Evolutionary conservation across 2,329 filamentous ascomycete species (phyloP), one percentile per base, ranked within the genome.

Genomic region (Colletotrichum chrysophilum): DNA sequence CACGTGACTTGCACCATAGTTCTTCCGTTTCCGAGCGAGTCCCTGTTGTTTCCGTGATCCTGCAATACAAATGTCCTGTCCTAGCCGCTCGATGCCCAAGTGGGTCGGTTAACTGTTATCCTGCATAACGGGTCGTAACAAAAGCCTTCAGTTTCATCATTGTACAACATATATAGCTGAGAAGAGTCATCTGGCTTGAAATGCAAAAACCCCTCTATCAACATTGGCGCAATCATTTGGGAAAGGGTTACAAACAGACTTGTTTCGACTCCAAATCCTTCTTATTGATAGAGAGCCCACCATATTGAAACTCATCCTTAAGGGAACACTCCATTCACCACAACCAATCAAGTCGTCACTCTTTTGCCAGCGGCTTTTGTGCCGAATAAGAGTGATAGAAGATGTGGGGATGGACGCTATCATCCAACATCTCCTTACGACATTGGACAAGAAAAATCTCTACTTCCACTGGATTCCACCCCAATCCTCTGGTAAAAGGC

Each of bases 371-470:
- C 12, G 79, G 79, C 73, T 83, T 83, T 67, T 79, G 79, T 0
- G 81, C 83, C 64, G 78, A 80, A 0, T 58, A 84, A 75, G 66
- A 83, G 78, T 62, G 82, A 64, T 55, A 81, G 32, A 81, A 82
- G 24, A 82, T 76, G 5, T 68, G 60, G 4, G 82, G 71, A 74
- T 86, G 83, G 4, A 81, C 77, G 13, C 74, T 79, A 13, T 68
- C 77, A 64, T 82, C 80, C 48, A 76, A 79, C 13, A 82, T 67
- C 55, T 81, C 81, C 28, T 78, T 78, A 24, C 78, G 79, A 5
- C 81, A 80, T 2, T 78, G 72, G 4, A 79, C 79, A 52, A 80
- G 78, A 62, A 82, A 78, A 4, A 79, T 75, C 21, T 80, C 66
- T 26, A 79, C 80, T 60, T 83, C 80, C n/a, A 79, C 56, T 16